Percentiles rank a stretch among this genome's conserved stretches.
phyloP scores from a whole-genome alignment of 441 rosid species.

The Geranium incanum region DNA sequence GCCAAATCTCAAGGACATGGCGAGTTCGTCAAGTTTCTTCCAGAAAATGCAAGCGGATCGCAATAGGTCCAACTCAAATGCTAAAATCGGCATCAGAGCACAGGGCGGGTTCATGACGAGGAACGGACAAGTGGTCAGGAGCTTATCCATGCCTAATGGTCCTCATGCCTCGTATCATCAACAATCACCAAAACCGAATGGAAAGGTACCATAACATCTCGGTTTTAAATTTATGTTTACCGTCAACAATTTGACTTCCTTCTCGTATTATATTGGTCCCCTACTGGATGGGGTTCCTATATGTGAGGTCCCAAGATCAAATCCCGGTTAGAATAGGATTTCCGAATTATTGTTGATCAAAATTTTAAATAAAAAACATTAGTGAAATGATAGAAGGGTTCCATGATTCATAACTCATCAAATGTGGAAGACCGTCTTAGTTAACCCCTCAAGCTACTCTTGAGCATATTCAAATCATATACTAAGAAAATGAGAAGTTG shows the following conservation, averaged over 20 bases:
- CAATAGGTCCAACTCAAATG: slow-evolving; percentile 25
- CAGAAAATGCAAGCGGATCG: slow-evolving; percentile 56
- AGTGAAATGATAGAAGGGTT: not conserved
- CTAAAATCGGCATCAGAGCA: slow-evolving; percentile 27
- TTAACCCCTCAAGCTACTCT: not conserved
- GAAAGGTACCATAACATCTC: slow-evolving; percentile 32
- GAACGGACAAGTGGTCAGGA: slow-evolving; percentile 50
- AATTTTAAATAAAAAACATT: not conserved
- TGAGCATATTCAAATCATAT: slow-evolving; percentile 1
- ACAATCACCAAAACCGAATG: slow-evolving; percentile 51
- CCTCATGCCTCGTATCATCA: slow-evolving; percentile 43
- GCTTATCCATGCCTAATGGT: slow-evolving; percentile 44
- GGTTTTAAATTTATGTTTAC: slow-evolving; percentile 12
- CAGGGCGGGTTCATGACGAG: slow-evolving; percentile 49
- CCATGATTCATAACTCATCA: not conserved
- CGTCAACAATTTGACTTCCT: not conserved
- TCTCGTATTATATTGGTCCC: not conserved
- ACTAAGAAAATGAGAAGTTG: not conserved
- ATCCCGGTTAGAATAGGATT: not conserved
- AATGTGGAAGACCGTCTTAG: not conserved
- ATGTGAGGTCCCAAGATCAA: too few species aligned
- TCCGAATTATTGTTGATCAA: not conserved
- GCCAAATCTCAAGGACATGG: slow-evolving; percentile 59
- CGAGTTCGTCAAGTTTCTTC: slow-evolving; percentile 58
- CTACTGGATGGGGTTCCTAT: not conserved